A percentile compares a stretch with the other conserved stretches of the same genome.
phyloP scores from a whole-genome alignment of 2,329 filamentous ascomycete genomes.

The Neonectria sp. region DNA sequence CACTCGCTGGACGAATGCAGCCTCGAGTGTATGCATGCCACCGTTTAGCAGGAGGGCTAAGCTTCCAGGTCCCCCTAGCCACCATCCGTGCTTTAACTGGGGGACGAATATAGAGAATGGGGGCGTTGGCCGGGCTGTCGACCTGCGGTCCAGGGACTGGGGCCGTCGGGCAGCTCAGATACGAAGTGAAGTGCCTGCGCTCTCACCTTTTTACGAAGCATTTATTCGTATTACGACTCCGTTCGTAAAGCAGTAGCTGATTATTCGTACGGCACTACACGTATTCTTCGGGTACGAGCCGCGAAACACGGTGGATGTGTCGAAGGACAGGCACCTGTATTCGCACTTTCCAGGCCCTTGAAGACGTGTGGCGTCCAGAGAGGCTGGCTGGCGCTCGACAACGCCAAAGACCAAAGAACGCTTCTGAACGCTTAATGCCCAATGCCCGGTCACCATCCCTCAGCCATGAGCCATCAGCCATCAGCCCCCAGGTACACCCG shows the following conservation, averaged over 20 bases:
- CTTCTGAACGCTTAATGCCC: background rate
- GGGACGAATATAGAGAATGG: background rate
- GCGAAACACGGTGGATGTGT: background rate
- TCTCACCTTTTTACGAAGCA: background rate
- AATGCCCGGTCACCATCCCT: constrained; percentile 2
- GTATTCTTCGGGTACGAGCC: background rate
- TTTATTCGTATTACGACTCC: background rate
- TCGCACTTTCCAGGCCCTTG: background rate
- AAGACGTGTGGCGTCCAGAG: constrained; percentile 15
- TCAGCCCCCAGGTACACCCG: constrained; percentile 34
- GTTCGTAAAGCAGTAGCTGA: background rate
- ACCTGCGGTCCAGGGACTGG: background rate
- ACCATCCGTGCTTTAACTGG: constrained; percentile 21
- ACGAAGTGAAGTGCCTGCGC: constrained; percentile 10
- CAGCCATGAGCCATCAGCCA: constrained; percentile 12
- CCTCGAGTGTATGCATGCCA: constrained; percentile 13
- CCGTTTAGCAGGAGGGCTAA: constrained; percentile 29
- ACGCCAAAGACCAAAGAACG: background rate
- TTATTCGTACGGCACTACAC: background rate
- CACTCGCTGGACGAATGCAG: background rate
- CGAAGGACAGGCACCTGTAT: background rate
- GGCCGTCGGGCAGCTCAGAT: background rate
- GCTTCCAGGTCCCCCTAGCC: constrained; percentile 19
- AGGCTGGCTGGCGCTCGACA: constrained; percentile 13
- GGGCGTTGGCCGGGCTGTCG: no score